Base-by-base conservation (phyloP, 1,284 basidiomycete species). In the Ustilago loliicola region DNA sequence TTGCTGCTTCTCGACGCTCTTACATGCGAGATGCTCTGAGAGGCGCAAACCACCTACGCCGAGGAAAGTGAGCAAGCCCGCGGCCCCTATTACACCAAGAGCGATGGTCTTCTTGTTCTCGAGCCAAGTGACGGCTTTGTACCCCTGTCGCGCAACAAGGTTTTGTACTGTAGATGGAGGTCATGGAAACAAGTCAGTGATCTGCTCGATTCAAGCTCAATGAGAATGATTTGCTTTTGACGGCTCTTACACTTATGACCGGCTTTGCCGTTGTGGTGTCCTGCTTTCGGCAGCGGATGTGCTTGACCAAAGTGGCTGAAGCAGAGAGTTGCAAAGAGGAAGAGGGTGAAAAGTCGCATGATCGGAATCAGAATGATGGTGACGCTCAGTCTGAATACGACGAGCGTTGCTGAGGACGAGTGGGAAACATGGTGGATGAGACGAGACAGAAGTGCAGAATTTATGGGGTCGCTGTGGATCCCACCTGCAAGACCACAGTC, bases 1-100 rank as follows among this genome's bases (percentile, higher is more conserved):
- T 25, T 72, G 36, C 58, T 77, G 65, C 27, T 30, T 52, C 8
- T 48, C 47, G 1, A 77, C 59, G 25, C 10, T 17, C 45, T 58
- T 40, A 55, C 74, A 77, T 1, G 74, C 68, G 1, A 32, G 48
- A 27, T 72, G 61, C 11, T 23, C 42, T 71, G 56, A 23, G 11
- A 56, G 3, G 36, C 0, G 0, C 19, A 42, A 29, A 60, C 38
- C 72, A 6, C 60, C 63, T 9, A 25, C 13, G 7, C 23, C 42
- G 9, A 64, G 9, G 8, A 53, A 3, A 2, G 34, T 3, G 29
- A 29, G 1, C 7, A 64, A 13, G 2, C 19, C 17, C 1, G 21
- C 15, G 7, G n/a, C 54, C 4, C 13, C 30, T 4, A 45, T 1
- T 21, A 38, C 23, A 8, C 19, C 52, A 9, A 25, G 48, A 42